Base-by-base conservation (phyloP, 2,329 filamentous ascomycete genomes). In the Aplosporella prunicola region DNA sequence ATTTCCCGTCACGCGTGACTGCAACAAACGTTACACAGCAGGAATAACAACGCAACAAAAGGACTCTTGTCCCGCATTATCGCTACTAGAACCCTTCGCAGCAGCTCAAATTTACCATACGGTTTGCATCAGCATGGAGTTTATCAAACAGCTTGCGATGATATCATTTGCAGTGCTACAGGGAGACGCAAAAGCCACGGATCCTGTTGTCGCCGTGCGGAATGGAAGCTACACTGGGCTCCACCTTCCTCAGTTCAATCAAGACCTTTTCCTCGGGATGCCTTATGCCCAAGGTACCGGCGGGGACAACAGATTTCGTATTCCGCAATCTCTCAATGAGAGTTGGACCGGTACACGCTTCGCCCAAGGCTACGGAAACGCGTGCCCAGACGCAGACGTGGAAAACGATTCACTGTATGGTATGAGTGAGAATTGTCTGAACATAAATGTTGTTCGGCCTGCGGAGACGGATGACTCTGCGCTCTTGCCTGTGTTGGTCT, bases 161-260 rank as follows among this genome's bases (percentile, higher is more conserved):
- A n/a, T n/a, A n/a, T n/a, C n/a, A n/a, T n/a, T n/a, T n/a, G n/a
- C n/a, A n/a, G n/a, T n/a, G n/a, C n/a, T n/a, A n/a, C n/a, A n/a
- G n/a, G n/a, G n/a, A n/a, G n/a, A n/a, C n/a, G n/a, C n/a, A n/a
- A n/a, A n/a, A n/a, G 28, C 22, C n/a, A 30, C 36, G 4, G 31
- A 34, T 11, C 36, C 30, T 1, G 9, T 34, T 10, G 57, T 52
- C 13, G 49, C 43, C 8, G 49, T 59, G 0, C 47, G 50, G 29
- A 60, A 60, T 41, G 56, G 57, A 8, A 57, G 53, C 15, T 60
- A 60, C 23, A 51, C 56, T 40, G 57, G 57, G 9, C 20, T 53
- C 3, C 45, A 53, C 31, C 47, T 58, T 5, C 47, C 55, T 1
- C 46, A 49, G 3, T 59, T 56, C 42, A 38, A 50, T 15, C 53